phyloP scores from a whole-genome alignment of 768 basidiomycete species.

The Boletus eberwhitei region DNA sequence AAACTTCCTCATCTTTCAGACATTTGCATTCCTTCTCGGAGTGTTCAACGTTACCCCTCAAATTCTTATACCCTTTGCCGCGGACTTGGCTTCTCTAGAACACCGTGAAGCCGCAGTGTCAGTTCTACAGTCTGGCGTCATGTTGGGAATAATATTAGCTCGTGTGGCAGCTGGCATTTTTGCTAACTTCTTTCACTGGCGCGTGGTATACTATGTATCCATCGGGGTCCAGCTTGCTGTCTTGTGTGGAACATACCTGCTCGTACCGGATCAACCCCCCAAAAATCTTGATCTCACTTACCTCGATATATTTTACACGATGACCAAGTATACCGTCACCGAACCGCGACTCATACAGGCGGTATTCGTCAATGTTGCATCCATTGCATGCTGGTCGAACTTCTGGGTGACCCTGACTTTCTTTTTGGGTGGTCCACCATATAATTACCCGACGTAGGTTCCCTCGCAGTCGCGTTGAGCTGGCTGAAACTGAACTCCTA shows the following conservation, averaged over 20 bases:
- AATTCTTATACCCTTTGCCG: slow-evolving; percentile 40
- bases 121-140: slow-evolving; percentile 27
- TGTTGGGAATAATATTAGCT: slow-evolving; percentile 27
- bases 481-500: background rate
- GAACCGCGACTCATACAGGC: slow-evolving; percentile 41
- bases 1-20: slow-evolving; percentile 32
- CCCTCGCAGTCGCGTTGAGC: background rate
- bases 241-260: slow-evolving; percentile 28
- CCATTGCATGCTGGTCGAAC: slow-evolving; percentile 28
- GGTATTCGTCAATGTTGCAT: slow-evolving; percentile 20
- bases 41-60: slow-evolving; percentile 39
- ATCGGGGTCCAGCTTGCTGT: slow-evolving; percentile 32
- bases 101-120: slow-evolving; percentile 23
- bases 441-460: slow-evolving; percentile 33
- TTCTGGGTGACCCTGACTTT: slow-evolving; percentile 43
- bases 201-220: slow-evolving; percentile 40
- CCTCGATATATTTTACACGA: slow-evolving; percentile 31
- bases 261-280: slow-evolving; percentile 41
- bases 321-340: slow-evolving; percentile 38
- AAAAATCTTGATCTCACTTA: slow-evolving; percentile 38
- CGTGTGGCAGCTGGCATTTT: slow-evolving; percentile 38
- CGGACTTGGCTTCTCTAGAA: slow-evolving; percentile 38
- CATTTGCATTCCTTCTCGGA: slow-evolving; percentile 38
- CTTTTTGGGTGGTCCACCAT: slow-evolving; percentile 38
- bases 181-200: slow-evolving; percentile 38